phyloP scores from a whole-genome alignment of 2,329 filamentous ascomycete genomes.

The Amylocarpus encephaloides region DNA sequence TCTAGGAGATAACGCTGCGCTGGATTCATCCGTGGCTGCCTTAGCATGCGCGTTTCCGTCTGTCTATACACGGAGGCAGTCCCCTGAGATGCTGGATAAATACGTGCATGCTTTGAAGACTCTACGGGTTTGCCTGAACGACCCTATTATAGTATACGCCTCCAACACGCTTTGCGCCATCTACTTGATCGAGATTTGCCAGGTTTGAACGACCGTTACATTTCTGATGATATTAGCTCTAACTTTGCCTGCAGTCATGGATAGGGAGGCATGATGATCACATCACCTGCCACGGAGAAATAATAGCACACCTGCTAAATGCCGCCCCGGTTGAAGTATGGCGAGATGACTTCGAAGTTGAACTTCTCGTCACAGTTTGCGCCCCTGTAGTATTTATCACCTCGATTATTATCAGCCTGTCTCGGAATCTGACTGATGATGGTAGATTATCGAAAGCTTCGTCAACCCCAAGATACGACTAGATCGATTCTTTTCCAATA shows the following conservation, averaged over 20 bases:
- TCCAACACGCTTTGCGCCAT: neutral
- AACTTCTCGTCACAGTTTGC: neutral
- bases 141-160: neutral
- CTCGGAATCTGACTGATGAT: neutral
- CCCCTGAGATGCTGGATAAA: neutral
- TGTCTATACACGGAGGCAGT: neutral
- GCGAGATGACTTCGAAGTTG: neutral
- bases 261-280: neutral
- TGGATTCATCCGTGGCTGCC: slow-evolving; percentile 22
- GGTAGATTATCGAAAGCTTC: neutral
- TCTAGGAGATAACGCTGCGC: slow-evolving; percentile 39
- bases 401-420: neutral
- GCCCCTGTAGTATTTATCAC: too few relatives aligned
- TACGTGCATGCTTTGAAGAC: neutral
- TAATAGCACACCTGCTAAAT: neutral
- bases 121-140: neutral
- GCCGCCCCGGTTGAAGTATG: neutral
- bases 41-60: neutral
- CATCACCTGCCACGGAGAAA: neutral
- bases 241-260: neutral
- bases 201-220: neutral
- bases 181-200: neutral
- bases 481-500: neutral
- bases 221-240: neutral
- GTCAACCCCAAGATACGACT: neutral